These are phyloP conservation scores for Phialophora chinensis DNA, from an alignment of 2,329 filamentous ascomycete species.

Conservation along the genomic window DNA sequence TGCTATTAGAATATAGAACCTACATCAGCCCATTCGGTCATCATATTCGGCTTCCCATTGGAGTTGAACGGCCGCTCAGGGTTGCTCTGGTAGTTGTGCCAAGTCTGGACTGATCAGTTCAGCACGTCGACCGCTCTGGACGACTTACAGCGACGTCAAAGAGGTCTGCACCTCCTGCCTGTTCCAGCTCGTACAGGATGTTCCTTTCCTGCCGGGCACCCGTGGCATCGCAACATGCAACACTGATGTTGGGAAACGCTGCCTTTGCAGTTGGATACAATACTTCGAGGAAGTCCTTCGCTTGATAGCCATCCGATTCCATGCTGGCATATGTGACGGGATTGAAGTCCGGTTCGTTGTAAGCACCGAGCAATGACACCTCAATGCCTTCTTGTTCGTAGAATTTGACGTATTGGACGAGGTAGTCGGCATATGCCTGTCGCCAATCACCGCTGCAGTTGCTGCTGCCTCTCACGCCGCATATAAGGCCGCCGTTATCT, in stretches of 20 bases:
- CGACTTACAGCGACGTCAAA: slow-evolving; percentile 52
- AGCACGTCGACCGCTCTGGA: slow-evolving; percentile 49
- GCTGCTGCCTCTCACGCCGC: slow-evolving; percentile 50
- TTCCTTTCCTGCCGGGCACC: slow-evolving; percentile 50
- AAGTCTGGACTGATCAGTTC: slow-evolving; percentile 49
- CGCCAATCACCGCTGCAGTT: slow-evolving; percentile 55
- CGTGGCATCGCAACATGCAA: slow-evolving; percentile 55
- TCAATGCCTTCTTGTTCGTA: slow-evolving; percentile 51
- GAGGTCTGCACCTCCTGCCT: slow-evolving; percentile 47
- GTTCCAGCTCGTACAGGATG: slow-evolving; percentile 49
- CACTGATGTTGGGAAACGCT: slow-evolving; percentile 47
- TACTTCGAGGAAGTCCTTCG: slow-evolving; percentile 59
- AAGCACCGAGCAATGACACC: slow-evolving; percentile 52
- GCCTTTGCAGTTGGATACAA: slow-evolving; percentile 50
- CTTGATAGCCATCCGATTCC: slow-evolving; percentile 54
- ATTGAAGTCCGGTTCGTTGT: slow-evolving; percentile 54
- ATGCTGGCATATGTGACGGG: slow-evolving; percentile 53
- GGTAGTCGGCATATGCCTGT: slow-evolving; percentile 57
- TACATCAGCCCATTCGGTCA: slow-evolving; percentile 29
- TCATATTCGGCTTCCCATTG: slow-evolving; percentile 21
- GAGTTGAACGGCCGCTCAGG: slow-evolving; percentile 26
- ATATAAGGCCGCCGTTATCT: slow-evolving; percentile 53
- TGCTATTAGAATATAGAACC: slow-evolving; percentile 42
- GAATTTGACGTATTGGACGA: slow-evolving; percentile 55
- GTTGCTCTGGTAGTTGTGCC: slow-evolving; percentile 30